Conservation (phyloP, 2,329 filamentous ascomycete species). For the Stemphylium lycopersici region DNA sequence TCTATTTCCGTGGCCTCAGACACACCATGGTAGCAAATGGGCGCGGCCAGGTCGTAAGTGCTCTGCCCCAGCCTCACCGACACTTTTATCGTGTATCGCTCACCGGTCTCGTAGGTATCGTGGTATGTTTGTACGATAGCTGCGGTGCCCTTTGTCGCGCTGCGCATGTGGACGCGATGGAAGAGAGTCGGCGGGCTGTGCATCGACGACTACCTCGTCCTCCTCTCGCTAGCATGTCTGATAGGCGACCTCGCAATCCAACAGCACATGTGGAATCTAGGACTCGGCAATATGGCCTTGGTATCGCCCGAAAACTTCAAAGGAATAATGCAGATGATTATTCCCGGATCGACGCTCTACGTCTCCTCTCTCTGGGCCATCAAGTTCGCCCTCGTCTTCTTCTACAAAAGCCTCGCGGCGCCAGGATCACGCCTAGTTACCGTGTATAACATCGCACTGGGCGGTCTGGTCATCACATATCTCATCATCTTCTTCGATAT, state of each 20-base stretch:
- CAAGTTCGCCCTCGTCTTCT: conserved; percentile 51
- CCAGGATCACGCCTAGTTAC: conserved; percentile 45
- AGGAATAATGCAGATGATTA: conserved; percentile 45
- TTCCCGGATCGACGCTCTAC: conserved; percentile 51
- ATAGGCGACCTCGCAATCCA: conserved; percentile 29
- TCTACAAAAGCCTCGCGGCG: conserved; percentile 51
- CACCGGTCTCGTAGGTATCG: conserved; percentile 30
- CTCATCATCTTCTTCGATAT: conserved; percentile 49
- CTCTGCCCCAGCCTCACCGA: neutral
- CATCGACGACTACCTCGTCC: conserved; percentile 42
- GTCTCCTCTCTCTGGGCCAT: conserved; percentile 52
- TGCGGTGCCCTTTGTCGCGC: conserved; percentile 34
- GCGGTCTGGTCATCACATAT: conserved; percentile 39
- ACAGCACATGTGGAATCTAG: conserved; percentile 45
- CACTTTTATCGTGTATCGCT: conserved; percentile 2
- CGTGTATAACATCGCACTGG: conserved; percentile 48
- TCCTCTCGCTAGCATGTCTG: conserved; percentile 39
- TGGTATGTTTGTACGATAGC: conserved; percentile 45
- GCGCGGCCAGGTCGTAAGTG: conserved; percentile 33
- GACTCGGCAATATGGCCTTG: conserved; percentile 28
- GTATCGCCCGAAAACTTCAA: conserved; percentile 22
- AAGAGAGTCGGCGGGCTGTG: conserved; percentile 33
- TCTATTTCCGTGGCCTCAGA: conserved; percentile 5
- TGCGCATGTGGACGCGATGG: conserved; percentile 39
- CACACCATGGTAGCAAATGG: conserved; percentile 15